Conservation (phyloP, 805 yeast genomes). For the Lachancea sp. region DNA sequence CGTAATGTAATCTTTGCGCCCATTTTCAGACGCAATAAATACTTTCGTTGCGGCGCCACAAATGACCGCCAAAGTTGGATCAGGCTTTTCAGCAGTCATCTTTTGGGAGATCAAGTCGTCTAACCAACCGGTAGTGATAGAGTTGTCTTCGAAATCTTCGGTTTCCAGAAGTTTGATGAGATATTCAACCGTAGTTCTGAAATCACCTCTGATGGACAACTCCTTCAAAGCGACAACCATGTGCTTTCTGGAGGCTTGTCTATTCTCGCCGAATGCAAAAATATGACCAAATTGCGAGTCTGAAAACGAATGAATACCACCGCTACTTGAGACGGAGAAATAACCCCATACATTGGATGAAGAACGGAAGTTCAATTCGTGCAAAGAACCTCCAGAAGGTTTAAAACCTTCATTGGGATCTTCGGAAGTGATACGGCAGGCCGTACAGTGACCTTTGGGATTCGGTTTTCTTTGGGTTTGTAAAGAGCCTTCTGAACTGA, state of each 20-base stretch:
- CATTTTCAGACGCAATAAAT: conserved; percentile 66
- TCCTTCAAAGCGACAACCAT: conserved; percentile 99
- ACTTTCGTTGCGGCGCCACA: conserved; percentile 99
- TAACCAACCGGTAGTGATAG: conserved; percentile 98
- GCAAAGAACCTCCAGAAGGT: conserved; percentile 95
- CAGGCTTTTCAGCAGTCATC: conserved; percentile 96
- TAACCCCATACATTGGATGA: conserved; percentile 99
- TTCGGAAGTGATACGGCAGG: conserved; percentile 97
- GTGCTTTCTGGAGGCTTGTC: conserved; percentile 96
- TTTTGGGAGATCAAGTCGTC: conserved; percentile 91
- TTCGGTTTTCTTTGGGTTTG: conserved; percentile 83
- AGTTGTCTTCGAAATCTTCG: conserved; percentile 92
- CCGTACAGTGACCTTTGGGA: conserved; percentile 98
- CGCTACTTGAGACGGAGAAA: conserved; percentile 92
- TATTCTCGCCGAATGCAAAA: conserved; percentile 97
- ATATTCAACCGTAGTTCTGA: conserved; percentile 96
- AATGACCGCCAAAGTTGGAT: conserved; percentile 78
- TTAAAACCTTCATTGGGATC: conserved; percentile 99
- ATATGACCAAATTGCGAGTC: conserved; percentile 99
- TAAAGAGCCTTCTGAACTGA: conserved; percentile 62
- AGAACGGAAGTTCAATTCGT: conserved; percentile 93
- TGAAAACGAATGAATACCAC: conserved; percentile 94
- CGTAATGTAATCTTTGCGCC: conserved; percentile 58
- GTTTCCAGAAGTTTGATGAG: conserved; percentile 92
- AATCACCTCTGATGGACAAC: conserved; percentile 95